phyloP scores from a whole-genome alignment of 169 alveolate species.

The Eimeria falciformis region DNA sequence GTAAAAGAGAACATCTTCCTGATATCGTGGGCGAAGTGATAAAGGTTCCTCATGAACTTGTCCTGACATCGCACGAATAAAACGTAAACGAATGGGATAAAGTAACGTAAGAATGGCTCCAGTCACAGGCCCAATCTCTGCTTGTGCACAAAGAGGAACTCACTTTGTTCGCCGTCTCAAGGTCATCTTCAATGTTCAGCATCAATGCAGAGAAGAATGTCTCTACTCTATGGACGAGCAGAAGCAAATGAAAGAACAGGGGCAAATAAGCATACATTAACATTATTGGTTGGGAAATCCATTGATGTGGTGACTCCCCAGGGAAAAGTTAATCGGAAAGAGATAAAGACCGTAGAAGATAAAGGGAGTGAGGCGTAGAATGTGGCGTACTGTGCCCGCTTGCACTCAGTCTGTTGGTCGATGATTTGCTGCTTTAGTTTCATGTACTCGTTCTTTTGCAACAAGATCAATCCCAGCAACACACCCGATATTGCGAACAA shows the following conservation, averaged over 20 bases:
- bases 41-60: slow-evolving; percentile 73
- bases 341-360: neutral
- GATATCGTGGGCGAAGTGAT: slow-evolving; percentile 74
- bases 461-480: slow-evolving; percentile 91
- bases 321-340: neutral
- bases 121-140: neutral
- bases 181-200: slow-evolving; percentile 75
- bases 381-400: slow-evolving; percentile 41
- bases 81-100: neutral
- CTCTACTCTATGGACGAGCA: slow-evolving; percentile 50
- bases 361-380: neutral
- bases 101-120: neutral
- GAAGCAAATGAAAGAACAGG: neutral
- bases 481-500: slow-evolving; percentile 95
- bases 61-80: slow-evolving; percentile 4
- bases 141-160: neutral
- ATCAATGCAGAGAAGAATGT: slow-evolving; percentile 78
- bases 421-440: slow-evolving; percentile 71
- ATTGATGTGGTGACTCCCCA: too few relatives aligned
- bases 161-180: slow-evolving; percentile 77
- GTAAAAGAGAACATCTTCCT: slow-evolving; percentile 59
- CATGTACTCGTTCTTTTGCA: slow-evolving; percentile 77
- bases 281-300: neutral
- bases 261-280: neutral
- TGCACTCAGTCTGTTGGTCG: slow-evolving; percentile 60